Base-by-base conservation (phyloP, 306 rosid genomes). In the Cucumis cinereus region DNA sequence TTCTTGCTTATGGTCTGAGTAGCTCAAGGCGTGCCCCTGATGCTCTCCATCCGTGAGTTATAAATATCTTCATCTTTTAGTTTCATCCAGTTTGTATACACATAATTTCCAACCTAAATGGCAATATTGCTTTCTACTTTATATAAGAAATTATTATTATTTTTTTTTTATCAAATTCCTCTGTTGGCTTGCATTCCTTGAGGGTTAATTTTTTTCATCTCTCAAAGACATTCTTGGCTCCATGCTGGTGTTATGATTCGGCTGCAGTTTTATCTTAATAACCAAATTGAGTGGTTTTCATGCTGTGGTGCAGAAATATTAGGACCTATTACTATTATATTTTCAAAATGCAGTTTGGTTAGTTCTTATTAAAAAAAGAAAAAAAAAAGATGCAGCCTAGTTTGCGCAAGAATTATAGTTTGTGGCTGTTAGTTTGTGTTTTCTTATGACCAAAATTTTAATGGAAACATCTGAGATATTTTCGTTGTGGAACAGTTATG, bases 11-110 rank as follows among this genome's bases (percentile, higher is more conserved):
- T 70, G 99, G 99, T 78, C 87, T 95, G 80, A 82, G 83, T 84
- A 95, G 99, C 89, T 95, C 99, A 72, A 90, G 98, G 80, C 98
- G 99, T 59, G 99, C 99, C 62, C 99, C 99, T 12, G 99, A 95
- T 84, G 98, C 98, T 76, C 72, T 92, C 50, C 99, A 95, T 80
- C 98, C 98, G 99, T 95, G 81, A 92, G 99, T 88, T 45, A 75
- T 77, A 61, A 15, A 67, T 75, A 36, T 60, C 61, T 6, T 67
- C 74, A 73, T 30, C 79, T 38, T 47, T 60, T 45, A 24, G 40
- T 59, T 58, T 57, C 17, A 57, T 55, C 24, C 10, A 9, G 30
- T n/a, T 8, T 36, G 38, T 2, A 36, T 3, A 17, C 24, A 16
- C 45, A 40, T 22, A 57, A 15, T 41, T 40, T 57, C 53, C 11